These are phyloP conservation scores for Agarophyton chilense DNA, from an alignment of 23 red algal species.

Conservation along the genomic window DNA sequence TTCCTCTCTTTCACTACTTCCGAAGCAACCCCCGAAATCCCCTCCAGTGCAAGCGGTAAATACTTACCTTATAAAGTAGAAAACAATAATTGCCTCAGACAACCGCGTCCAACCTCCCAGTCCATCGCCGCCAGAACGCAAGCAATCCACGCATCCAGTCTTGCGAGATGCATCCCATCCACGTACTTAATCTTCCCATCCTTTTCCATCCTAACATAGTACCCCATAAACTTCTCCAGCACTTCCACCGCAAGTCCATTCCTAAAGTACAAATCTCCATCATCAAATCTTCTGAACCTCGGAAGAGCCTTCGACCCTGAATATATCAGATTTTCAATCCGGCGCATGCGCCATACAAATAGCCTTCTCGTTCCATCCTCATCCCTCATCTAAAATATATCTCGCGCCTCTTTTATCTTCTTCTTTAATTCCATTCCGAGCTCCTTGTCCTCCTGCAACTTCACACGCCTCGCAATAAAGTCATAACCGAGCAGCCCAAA, in stretches of 20 bases:
- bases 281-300: background rate
- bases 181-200: background rate
- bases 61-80: too few species aligned
- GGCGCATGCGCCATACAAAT: background rate
- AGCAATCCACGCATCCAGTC: too few species aligned
- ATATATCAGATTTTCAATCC: constrained; percentile 8
- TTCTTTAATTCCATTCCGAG: constrained; percentile 10
- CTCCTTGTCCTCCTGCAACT: background rate
- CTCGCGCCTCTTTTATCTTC: constrained; percentile 15
- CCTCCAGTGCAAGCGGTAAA: too few species aligned
- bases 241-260: background rate
- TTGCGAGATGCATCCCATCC: background rate
- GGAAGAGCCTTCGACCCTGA: background rate
- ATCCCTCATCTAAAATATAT: background rate
- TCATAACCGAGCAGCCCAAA: constrained; percentile 2
- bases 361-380: background rate
- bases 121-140: too few species aligned
- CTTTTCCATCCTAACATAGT: background rate
- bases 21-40: too few species aligned
- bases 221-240: background rate
- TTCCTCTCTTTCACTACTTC: too few species aligned
- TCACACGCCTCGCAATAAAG: background rate
- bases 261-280: background rate
- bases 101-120: too few species aligned
- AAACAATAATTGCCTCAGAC: too few species aligned